Base-by-base conservation (phyloP, 306 rosid species). In the Astragalus glycyphyllos region DNA sequence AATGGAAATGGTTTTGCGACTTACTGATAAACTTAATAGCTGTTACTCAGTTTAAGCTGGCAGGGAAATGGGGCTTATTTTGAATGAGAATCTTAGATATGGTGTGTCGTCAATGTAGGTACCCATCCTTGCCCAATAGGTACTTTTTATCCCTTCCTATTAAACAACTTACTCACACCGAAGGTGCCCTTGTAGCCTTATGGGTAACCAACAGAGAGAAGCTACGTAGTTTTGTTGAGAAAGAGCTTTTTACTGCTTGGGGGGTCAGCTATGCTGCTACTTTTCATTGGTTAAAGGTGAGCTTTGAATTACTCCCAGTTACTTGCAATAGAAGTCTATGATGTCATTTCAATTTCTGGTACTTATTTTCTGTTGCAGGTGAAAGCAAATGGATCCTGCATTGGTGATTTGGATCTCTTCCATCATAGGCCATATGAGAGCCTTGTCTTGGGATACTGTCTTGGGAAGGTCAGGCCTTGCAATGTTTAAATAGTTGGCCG, bases 121-220 rank as follows among this genome's bases (percentile, higher is more conserved):
- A 93, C 72, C 81, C 88, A 65, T 90, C 96, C 68, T 85, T 90
- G 83, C 98, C 98, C 45, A 93, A 85, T 70, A 78, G 81, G 44
- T 86, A 85, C 73, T 87, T 93, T 65, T 78, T 88, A 54, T 86
- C 92, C 47, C 84, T 93, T 78, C 98, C 97, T 5, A 79, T 93
- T 62, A 90, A 86, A 87, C 84, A 85, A 73, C 85, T 93, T 42
- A 80, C 89, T 74, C 97, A 88, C 75, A 72, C 75, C 0, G 75
- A 88, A 58, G 98, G 97, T 72, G 96, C 94, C 16, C 88, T 93
- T 55, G 79, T 93, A 13, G 96, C 94, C 47, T 85, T 93, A 62
- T 93, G 98, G 98, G 94, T 90, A 57, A 93, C 98, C 73, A 93
- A 90, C 77, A 90, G 96, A 79, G 97, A 93, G 85, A 93, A 93